Conservation (phyloP, 306 rosid species). For the Prunus armeniaca region DNA sequence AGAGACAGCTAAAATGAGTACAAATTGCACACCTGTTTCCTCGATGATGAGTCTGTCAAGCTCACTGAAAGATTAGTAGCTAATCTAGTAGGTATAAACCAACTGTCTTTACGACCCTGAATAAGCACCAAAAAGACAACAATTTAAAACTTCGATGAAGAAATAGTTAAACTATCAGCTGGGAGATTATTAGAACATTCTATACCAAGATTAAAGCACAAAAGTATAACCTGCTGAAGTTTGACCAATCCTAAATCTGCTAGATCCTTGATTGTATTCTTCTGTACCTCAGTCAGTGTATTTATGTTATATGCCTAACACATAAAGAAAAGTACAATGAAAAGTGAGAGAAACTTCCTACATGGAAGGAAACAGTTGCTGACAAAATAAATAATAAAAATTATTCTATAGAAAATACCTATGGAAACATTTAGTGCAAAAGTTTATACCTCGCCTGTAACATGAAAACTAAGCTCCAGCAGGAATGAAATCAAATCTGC, state of each 20-base stretch:
- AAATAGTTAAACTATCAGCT: conserved; percentile 20
- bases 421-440: neutral
- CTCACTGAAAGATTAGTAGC: conserved; percentile 94
- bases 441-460: conserved; percentile 75
- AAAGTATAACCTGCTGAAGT: conserved; percentile 78
- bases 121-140: conserved; percentile 18
- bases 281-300: conserved; percentile 75
- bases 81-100: conserved; percentile 95
- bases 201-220: conserved; percentile 21
- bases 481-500: conserved; percentile 87
- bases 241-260: conserved; percentile 93
- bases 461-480: conserved; percentile 97
- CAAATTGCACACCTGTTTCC: conserved; percentile 58
- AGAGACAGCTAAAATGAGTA: neutral
- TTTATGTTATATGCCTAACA: conserved; percentile 71
- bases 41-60: conserved; percentile 76
- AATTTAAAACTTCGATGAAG: conserved; percentile 10
- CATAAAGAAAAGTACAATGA: conserved; percentile 21
- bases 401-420: neutral
- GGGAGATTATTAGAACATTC: conserved; percentile 15
- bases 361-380: conserved; percentile 3
- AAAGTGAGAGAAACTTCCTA: conserved; percentile 24
- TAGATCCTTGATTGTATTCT: conserved; percentile 69
- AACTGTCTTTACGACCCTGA: conserved; percentile 92
- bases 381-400: neutral